Evolutionary conservation across 2,329 filamentous ascomycete genomes (phyloP).

Genomic region (Exophiala xenobiotica): DNA sequence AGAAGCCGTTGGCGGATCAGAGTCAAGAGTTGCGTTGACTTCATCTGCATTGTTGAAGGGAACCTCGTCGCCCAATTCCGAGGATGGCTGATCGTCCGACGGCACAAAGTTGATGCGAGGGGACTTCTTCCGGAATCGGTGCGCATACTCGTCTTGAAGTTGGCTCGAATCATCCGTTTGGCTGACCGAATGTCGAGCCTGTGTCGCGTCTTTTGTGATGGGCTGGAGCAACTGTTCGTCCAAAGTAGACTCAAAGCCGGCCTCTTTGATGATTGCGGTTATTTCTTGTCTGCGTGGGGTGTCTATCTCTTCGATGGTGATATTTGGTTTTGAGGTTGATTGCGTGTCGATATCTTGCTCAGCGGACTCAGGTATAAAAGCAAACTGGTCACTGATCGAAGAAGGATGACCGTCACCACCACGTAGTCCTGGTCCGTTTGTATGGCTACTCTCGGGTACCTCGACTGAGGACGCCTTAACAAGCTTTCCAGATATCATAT

Average conservation of each 20-base stretch:
- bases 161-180: neutral
- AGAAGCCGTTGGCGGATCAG: conserved; percentile 9
- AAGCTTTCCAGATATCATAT: conserved; percentile 68
- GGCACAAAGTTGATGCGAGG: conserved; percentile 1
- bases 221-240: conserved; percentile 38
- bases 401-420: conserved; percentile 12
- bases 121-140: conserved; percentile 11
- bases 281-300: conserved; percentile 43
- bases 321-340: neutral
- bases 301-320: conserved; percentile 30
- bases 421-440: neutral
- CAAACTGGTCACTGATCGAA: conserved; percentile 15
- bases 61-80: conserved; percentile 1
- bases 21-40: neutral
- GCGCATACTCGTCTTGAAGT: conserved; percentile 6
- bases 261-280: conserved; percentile 48
- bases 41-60: neutral
- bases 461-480: conserved; percentile 44
- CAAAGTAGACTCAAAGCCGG: conserved; percentile 49
- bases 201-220: conserved; percentile 1
- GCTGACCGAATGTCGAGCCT: neutral
- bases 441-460: conserved; percentile 30
- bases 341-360: conserved; percentile 9
- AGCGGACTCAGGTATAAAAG: conserved; percentile 21
- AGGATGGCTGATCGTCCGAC: conserved; percentile 4